Evolutionary conservation across 805 yeast species (phyloP).

Genomic region (Metschnikowia anglica): DNA sequence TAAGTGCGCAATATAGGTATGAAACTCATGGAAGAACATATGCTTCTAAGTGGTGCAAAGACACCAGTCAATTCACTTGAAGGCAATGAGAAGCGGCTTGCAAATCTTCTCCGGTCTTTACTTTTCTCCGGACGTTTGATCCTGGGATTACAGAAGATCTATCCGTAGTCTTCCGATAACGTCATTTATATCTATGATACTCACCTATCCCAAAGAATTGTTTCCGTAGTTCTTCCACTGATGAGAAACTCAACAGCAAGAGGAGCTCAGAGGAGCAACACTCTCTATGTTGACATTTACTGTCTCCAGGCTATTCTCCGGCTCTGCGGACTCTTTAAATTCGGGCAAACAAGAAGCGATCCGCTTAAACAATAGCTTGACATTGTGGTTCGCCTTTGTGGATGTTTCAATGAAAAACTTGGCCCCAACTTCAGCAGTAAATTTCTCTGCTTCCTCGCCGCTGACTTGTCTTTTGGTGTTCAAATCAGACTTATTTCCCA

Average conservation of each 20-base stretch:
- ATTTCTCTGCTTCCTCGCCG: slow-evolving; percentile 77
- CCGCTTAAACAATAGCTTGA: slow-evolving; percentile 82
- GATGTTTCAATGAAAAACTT: slow-evolving; percentile 87
- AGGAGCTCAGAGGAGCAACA: slow-evolving; percentile 12
- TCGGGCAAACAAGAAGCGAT: slow-evolving; percentile 92
- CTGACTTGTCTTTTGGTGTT: slow-evolving; percentile 77
- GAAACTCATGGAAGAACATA: too few species aligned
- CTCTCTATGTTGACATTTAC: slow-evolving; percentile 39
- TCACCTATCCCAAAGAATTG: background rate
- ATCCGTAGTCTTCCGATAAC: too few species aligned
- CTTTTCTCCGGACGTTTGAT: too few species aligned
- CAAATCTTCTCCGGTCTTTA: too few species aligned
- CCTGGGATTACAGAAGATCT: too few species aligned
- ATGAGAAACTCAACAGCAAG: slow-evolving; percentile 13
- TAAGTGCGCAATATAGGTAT: too few species aligned
- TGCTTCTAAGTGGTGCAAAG: too few species aligned
- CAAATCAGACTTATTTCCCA: slow-evolving; percentile 89
- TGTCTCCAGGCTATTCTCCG: slow-evolving; percentile 33
- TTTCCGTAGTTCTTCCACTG: background rate
- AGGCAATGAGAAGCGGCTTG: too few species aligned
- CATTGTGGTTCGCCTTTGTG: slow-evolving; percentile 93
- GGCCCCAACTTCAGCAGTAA: slow-evolving; percentile 70
- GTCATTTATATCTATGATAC: too few species aligned
- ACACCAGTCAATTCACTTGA: too few species aligned
- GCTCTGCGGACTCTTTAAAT: slow-evolving; percentile 34